Evolutionary conservation across 2,329 filamentous ascomycete species (phyloP).

Genomic region (Lecanicillium sp.): DNA sequence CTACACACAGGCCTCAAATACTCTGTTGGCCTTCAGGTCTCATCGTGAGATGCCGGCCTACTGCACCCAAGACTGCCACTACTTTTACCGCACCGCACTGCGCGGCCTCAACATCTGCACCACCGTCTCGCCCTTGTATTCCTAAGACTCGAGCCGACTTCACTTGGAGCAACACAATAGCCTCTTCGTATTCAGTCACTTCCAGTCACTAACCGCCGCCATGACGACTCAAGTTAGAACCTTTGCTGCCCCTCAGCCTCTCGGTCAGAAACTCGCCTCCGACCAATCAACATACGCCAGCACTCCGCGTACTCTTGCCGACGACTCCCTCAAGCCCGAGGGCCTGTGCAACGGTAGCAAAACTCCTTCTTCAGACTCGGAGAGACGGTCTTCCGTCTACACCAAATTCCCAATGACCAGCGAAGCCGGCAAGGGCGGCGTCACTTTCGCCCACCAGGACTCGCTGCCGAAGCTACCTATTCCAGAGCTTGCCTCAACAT

Average conservation of each 20-base stretch:
- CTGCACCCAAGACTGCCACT: constrained; percentile 81
- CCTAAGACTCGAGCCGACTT: constrained; percentile 33
- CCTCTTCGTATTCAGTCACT: neutral
- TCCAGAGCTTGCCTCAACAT: constrained; percentile 74
- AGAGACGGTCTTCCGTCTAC: constrained; percentile 21
- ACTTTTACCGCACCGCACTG: constrained; percentile 86
- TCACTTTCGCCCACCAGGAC: constrained; percentile 87
- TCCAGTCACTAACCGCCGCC: constrained; percentile 23
- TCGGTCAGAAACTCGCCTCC: constrained; percentile 63
- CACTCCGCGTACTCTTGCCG: constrained; percentile 15
- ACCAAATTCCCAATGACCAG: constrained; percentile 46
- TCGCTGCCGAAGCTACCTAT: constrained; percentile 88
- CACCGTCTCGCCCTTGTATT: constrained; percentile 69
- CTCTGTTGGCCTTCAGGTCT: constrained; percentile 6
- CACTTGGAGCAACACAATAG: neutral
- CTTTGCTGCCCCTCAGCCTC: constrained; percentile 59
- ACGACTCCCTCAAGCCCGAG: constrained; percentile 12
- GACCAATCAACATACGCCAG: constrained; percentile 23
- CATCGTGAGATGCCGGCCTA: constrained; percentile 63
- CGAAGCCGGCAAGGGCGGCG: constrained; percentile 57
- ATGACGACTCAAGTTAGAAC: constrained; percentile 35
- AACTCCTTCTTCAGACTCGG: constrained; percentile 3
- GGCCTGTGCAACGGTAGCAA: constrained; percentile 1
- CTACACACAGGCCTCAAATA: neutral
- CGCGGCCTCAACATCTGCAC: constrained; percentile 80